Evolutionary conservation across 148 eudicot species (phyloP).

Genomic region (Polygonum maritimum): DNA sequence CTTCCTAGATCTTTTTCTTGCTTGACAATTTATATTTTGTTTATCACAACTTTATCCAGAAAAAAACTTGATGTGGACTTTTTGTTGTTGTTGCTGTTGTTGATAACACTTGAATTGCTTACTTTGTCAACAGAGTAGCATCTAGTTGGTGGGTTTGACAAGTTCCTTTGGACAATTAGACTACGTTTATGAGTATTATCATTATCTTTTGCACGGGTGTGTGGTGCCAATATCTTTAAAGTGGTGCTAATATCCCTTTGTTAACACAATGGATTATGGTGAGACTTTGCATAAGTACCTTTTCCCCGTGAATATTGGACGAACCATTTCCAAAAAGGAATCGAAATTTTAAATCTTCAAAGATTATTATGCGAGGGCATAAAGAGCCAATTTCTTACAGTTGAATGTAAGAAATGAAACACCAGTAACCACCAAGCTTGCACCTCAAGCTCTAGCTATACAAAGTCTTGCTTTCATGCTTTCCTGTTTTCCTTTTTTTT

Average conservation of each 20-base stretch:
- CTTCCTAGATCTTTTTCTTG: background rate
- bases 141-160: constrained; percentile 9
- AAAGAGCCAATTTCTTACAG: background rate
- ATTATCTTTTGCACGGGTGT: background rate
- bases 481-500: background rate
- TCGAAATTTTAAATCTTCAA: background rate
- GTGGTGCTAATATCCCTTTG: background rate
- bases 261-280: background rate
- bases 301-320: constrained; percentile 6
- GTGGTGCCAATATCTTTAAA: background rate
- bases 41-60: background rate
- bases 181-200: background rate
- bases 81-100: background rate
- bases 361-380: background rate
- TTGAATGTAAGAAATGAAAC: background rate
- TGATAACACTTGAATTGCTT: background rate
- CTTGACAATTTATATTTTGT: background rate
- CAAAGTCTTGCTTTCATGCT: background rate
- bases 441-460: background rate
- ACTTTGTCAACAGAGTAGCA: background rate
- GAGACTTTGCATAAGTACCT: background rate
- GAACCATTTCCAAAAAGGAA: background rate
- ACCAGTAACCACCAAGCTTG: background rate
- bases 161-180: constrained; percentile 1
- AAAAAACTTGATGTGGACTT: constrained; percentile 6